These are phyloP conservation scores for Leersia perrieri DNA, from an alignment of 176 grass and related monocot species.

Conservation along the genomic window DNA sequence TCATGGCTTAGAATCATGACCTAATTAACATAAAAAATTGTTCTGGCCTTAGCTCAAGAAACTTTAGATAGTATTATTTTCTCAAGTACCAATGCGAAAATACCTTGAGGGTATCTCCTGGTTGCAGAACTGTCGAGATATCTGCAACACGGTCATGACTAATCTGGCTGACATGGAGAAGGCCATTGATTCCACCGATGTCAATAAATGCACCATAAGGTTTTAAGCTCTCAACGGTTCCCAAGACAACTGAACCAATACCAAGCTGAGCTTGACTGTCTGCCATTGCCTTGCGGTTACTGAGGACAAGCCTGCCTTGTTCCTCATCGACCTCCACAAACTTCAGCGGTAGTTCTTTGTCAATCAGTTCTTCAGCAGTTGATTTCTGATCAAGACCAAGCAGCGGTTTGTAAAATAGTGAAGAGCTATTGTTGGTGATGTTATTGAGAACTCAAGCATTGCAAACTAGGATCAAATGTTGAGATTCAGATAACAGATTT, in stretches of 20 bases:
- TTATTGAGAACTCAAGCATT: conserved; percentile 9
- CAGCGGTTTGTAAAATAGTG: conserved; percentile 5
- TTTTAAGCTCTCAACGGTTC: conserved; percentile 92
- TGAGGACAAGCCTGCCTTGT: conserved; percentile 88
- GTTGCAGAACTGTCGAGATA: conserved; percentile 91
- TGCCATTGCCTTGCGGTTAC: conserved; percentile 93
- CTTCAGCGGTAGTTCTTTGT: conserved; percentile 75
- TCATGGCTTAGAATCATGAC: conserved; percentile 98
- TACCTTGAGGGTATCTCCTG: conserved; percentile 95
- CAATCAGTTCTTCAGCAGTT: conserved; percentile 77
- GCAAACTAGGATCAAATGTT: neutral
- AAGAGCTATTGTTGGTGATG: neutral
- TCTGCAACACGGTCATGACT: conserved; percentile 94
- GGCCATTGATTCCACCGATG: conserved; percentile 93
- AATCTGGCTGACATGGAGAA: conserved; percentile 98
- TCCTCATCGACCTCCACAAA: conserved; percentile 94
- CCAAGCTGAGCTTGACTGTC: conserved; percentile 94
- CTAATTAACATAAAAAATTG: conserved; percentile 32
- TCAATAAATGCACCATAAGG: conserved; percentile 94
- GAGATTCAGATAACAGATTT: neutral
- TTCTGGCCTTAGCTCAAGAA: conserved; percentile 6
- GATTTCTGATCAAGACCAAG: conserved; percentile 53
- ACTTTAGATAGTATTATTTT: conserved; percentile 11
- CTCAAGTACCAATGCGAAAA: conserved; percentile 1
- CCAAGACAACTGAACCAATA: conserved; percentile 91